These are phyloP conservation scores for Silene noctiflora DNA, from an alignment of 179 eudicot species.

Conservation along the genomic window DNA sequence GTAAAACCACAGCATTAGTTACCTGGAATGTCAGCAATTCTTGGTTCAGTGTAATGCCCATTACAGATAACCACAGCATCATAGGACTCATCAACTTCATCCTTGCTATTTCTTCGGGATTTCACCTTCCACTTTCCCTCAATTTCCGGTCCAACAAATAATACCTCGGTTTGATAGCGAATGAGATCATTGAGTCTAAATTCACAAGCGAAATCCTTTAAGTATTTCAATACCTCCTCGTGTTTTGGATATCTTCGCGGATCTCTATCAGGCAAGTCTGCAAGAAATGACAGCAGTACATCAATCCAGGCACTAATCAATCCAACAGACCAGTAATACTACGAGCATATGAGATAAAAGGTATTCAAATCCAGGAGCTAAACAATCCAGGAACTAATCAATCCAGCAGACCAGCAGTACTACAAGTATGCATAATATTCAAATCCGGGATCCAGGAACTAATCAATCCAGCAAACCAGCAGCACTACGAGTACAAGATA, in stretches of 20 bases:
- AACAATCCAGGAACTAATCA: no score
- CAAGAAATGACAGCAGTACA: background rate
- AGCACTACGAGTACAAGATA: no score
- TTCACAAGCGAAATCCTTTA: slow-evolving; percentile 58
- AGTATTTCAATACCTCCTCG: slow-evolving; percentile 64
- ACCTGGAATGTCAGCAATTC: slow-evolving; percentile 44
- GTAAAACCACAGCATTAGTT: background rate
- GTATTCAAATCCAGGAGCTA: no score
- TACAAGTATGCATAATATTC: no score
- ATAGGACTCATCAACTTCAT: slow-evolving; percentile 41
- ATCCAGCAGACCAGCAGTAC: no score
- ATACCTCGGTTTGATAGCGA: slow-evolving; percentile 53
- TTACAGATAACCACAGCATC: slow-evolving; percentile 89
- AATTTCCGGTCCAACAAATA: slow-evolving; percentile 37
- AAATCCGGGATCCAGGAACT: no score
- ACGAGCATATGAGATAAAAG: no score
- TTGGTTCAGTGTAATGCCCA: slow-evolving; percentile 81
- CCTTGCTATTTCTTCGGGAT: slow-evolving; percentile 26
- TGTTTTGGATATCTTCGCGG: slow-evolving; percentile 75
- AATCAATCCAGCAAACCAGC: no score
- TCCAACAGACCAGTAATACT: no score
- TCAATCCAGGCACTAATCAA: no score
- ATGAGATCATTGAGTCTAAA: slow-evolving; percentile 56
- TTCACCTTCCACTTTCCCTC: slow-evolving; percentile 56
- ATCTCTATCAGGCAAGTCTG: slow-evolving; percentile 45